These are phyloP conservation scores for Alternaria postmessia DNA, from an alignment of 2,329 filamentous ascomycete genomes.

Conservation along the genomic window DNA sequence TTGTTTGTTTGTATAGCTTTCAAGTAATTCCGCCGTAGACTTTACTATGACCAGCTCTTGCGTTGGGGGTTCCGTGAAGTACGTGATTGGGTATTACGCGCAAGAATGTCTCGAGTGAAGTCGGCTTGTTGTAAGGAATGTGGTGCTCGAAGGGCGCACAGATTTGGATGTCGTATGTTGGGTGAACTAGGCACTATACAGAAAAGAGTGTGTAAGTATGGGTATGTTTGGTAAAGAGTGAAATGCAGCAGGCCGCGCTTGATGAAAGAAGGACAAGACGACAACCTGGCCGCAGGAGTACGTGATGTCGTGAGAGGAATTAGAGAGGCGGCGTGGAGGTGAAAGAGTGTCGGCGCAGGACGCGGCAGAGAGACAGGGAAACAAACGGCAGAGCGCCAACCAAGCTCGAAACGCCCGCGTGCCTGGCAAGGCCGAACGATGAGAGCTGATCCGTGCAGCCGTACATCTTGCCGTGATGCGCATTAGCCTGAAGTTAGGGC, in stretches of 20 bases:
- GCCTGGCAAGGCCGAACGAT: constrained; percentile 23
- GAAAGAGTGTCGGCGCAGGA: constrained; percentile 17
- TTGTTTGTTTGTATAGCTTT: neutral
- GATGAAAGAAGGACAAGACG: constrained; percentile 51
- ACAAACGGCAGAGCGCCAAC: constrained; percentile 25
- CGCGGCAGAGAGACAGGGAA: constrained; percentile 23
- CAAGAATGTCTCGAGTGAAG: constrained; percentile 23
- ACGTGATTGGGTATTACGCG: constrained; percentile 36
- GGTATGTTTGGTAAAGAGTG: constrained; percentile 40
- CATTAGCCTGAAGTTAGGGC: constrained; percentile 27
- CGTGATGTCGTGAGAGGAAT: constrained; percentile 25
- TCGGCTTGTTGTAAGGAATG: constrained; percentile 42
- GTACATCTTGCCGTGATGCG: constrained; percentile 32
- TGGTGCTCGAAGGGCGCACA: constrained; percentile 22
- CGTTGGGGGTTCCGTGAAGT: constrained; percentile 7
- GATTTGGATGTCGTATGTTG: constrained; percentile 35
- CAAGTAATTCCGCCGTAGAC: neutral
- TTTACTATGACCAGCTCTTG: constrained; percentile 23
- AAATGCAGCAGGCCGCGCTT: constrained; percentile 46
- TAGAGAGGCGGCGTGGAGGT: constrained; percentile 28
- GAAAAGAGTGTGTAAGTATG: constrained; percentile 41
- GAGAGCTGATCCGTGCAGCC: constrained; percentile 25
- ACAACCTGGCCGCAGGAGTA: constrained; percentile 49
- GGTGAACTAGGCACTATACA: constrained; percentile 41
- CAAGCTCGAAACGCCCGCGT: constrained; percentile 34